These are phyloP conservation scores for Chamaecyparis obtusa DNA, from an alignment of 75 land plant genomes.

Conservation along the genomic window DNA sequence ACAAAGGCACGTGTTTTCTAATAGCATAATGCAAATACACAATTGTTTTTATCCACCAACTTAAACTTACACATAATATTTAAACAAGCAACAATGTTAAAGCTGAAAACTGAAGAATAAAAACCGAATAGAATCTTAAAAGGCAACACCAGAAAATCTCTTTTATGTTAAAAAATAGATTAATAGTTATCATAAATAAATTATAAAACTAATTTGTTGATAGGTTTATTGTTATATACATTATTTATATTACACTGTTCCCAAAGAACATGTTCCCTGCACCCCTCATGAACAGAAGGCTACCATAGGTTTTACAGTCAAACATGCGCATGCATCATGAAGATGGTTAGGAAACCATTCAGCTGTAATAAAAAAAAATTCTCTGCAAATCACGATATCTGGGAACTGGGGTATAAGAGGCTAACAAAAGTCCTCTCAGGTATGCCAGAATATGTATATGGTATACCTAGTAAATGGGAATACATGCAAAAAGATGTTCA, in stretches of 20 bases:
- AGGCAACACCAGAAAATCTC: background rate
- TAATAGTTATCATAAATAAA: no score
- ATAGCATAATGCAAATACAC: background rate
- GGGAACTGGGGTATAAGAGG: background rate
- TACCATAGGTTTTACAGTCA: background rate
- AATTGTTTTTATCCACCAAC: background rate
- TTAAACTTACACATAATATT: background rate
- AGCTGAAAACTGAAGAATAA: background rate
- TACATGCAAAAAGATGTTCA: background rate
- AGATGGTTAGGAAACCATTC: background rate
- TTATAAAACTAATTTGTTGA: background rate
- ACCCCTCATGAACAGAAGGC: background rate
- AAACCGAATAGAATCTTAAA: background rate
- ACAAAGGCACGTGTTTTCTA: background rate
- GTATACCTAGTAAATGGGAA: no score
- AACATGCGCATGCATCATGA: no score
- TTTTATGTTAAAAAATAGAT: background rate
- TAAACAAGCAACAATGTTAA: background rate
- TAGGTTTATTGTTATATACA: background rate
- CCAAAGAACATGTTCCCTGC: background rate
- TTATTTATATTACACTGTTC: background rate
- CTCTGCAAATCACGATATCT: background rate
- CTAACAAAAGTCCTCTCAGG: background rate
- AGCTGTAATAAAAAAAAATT: background rate
- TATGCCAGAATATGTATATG: background rate